Base-by-base conservation (phyloP, 83 land plant genomes). In the Picea abies region DNA sequence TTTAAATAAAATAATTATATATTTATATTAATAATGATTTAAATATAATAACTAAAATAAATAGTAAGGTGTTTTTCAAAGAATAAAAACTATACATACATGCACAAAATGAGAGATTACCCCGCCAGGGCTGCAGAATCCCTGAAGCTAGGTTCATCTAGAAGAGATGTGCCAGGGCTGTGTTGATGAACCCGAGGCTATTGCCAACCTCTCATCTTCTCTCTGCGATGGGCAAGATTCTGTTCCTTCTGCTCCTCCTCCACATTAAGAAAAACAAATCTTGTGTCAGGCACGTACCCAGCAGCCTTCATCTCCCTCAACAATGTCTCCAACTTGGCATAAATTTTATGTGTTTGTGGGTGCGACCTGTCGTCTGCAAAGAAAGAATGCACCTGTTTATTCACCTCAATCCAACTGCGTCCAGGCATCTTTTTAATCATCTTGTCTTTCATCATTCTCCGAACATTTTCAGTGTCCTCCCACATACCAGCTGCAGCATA, bases 381-480 rank as follows among this genome's bases (percentile, higher is more conserved):
- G 41, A 70, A 70, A 70, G 47, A 39, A 70, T 70, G 75, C 41
- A 37, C 22, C 17, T 5, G 20, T 37, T 70, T 70, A 70, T 70
- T 35, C 11, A 70, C 47, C 41, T 70, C 75, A 70, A 70, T 70
- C 75, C 75, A 70, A 70, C 75, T 70, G 41, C 75, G 41, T 19
- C 75, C 75, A 70, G 75, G 75, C 16, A 37, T 37, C 75, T 37
- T 70, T 37, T 37, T 37, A 17, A 70, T 69, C 35, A 41, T 68
- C 68, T 60, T 81, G 23, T 39, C 72, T 63, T 52, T 83, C 89
- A 65, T 26, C 62, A 76, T 72, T 52, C 56, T 82, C 86, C 79
- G 81, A 84, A 63, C 78, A 79, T 84, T 62, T 58, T 85, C 72
- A 25, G 64, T 73, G n/a, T 81, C 80, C 39, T 35, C 52, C 79